Conservation (phyloP, 352 stramenopile species). For the Globisporangium heterothallicum region DNA sequence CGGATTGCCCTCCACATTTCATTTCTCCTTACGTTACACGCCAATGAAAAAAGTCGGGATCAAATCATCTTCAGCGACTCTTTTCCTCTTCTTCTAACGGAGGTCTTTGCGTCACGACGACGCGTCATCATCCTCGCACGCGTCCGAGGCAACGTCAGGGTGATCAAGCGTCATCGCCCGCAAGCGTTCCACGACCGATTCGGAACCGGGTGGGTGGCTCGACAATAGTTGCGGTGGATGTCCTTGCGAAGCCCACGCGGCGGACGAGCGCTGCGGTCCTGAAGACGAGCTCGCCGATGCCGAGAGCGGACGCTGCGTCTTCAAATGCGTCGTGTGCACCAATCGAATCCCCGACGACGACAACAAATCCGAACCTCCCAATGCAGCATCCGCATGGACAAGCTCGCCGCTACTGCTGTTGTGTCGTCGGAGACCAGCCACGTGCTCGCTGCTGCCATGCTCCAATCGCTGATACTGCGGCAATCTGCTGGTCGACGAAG, state of each 20-base stretch:
- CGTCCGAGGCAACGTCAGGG: too few relatives aligned
- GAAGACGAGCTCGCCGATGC: background rate
- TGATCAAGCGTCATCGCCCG: background rate
- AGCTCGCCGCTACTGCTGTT: background rate
- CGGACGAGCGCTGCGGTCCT: too few relatives aligned
- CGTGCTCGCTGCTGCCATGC: slow-evolving; percentile 1
- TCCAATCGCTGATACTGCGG: slow-evolving; percentile 9
- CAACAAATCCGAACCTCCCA: background rate
- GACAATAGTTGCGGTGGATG: too few relatives aligned
- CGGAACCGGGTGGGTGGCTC: background rate
- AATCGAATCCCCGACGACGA: background rate
- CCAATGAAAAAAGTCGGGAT: too few relatives aligned
- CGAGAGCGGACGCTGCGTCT: background rate
- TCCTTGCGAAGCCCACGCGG: background rate
- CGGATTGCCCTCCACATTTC: too few relatives aligned
- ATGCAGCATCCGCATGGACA: background rate
- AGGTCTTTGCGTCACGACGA: too few relatives aligned
- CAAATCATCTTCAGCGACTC: too few relatives aligned
- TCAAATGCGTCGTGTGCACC: background rate
- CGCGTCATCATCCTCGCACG: too few relatives aligned
- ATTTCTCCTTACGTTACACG: too few relatives aligned
- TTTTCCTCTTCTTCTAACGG: too few relatives aligned
- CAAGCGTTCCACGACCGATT: background rate
- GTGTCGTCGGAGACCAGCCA: slow-evolving; percentile 12
- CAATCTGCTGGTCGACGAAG: slow-evolving; percentile 14